Evolutionary conservation across 305 asterid species (phyloP), one percentile per base, ranked within the genome.

Genomic region (Rubia tinctorum): DNA sequence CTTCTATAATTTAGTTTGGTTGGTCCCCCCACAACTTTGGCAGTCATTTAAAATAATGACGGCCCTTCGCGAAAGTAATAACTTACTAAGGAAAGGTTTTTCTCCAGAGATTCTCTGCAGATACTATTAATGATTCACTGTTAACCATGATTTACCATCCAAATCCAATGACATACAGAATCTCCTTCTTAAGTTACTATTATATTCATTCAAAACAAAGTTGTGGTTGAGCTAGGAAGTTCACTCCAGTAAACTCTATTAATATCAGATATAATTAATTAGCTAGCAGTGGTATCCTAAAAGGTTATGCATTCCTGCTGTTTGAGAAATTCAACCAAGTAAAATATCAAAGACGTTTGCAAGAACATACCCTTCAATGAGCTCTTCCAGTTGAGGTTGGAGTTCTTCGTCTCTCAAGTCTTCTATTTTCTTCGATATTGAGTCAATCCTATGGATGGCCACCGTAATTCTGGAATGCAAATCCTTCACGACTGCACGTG

Each of bases 321-420:
- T 75, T 43, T 56, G 7, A 13, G 23, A 63, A 55, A 66, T 20
- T 23, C 25, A 23, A 63, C 7, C 12, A n/a, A 20, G 34, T 64
- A 68, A 66, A 53, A 39, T 8, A 49, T n/a, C 45, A 68, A 44
- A 15, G 58, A 65, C 69, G 13, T 22, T 49, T 7, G 68, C 3
- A 68, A 69, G 71, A 59, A 77, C 90, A 44, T 89, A 90, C 99
- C 99, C 98, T 73, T 88, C 96, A 27, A 95, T 92, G 84, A 95
- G 84, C 85, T 95, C 99, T 87, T 95, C 98, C 17, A 95, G 92
- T 82, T 95, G 99, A 66, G 97, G 99, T 80, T 92, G 98, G 66
- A 95, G 97, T 80, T 95, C 98, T 44, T 82, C 77, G 74, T 95
- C 99, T 84, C 99, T 84, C 69, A 95, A 84, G 66, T 92, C 99